These are phyloP conservation scores for Calonectria pseudoturangicola DNA, from an alignment of 2,329 filamentous ascomycete species.

Conservation along the genomic window DNA sequence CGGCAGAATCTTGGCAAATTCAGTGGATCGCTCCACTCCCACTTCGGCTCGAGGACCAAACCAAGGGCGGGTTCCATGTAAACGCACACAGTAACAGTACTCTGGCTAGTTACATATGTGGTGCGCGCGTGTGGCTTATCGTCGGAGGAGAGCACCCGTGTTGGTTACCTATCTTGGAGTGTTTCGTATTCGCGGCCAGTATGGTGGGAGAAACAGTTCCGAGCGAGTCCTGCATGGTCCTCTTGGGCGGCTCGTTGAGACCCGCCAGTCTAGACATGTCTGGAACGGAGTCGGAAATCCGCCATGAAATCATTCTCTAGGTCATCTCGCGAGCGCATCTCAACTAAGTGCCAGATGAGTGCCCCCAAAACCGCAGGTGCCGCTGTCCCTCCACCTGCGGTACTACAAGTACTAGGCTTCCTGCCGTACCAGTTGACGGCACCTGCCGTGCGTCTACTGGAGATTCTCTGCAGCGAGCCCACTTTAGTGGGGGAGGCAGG, in stretches of 20 bases:
- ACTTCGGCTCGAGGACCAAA: conserved; percentile 24
- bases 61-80: conserved; percentile 19
- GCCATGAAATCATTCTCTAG: neutral
- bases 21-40: conserved; percentile 34
- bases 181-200: conserved; percentile 23
- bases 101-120: neutral
- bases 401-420: conserved; percentile 25
- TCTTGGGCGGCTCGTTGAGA: conserved; percentile 19
- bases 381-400: conserved; percentile 24
- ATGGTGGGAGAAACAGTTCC: conserved; percentile 9
- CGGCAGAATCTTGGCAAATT: conserved; percentile 30
- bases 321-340: neutral
- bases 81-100: conserved; percentile 10
- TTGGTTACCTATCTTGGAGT: conserved; percentile 15
- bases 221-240: conserved; percentile 5
- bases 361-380: conserved; percentile 25
- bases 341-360: neutral
- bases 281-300: conserved; percentile 11
- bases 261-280: conserved; percentile 17
- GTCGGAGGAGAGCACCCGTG: conserved; percentile 14
- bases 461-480: conserved; percentile 25
- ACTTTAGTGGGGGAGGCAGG: conserved; percentile 24
- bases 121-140: conserved; percentile 1
- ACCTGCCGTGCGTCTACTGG: conserved; percentile 32
- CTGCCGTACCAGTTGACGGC: conserved; percentile 30